Evolutionary conservation across 192 early-diverging fungal species (phyloP).

Genomic region (Backusella sp.): DNA sequence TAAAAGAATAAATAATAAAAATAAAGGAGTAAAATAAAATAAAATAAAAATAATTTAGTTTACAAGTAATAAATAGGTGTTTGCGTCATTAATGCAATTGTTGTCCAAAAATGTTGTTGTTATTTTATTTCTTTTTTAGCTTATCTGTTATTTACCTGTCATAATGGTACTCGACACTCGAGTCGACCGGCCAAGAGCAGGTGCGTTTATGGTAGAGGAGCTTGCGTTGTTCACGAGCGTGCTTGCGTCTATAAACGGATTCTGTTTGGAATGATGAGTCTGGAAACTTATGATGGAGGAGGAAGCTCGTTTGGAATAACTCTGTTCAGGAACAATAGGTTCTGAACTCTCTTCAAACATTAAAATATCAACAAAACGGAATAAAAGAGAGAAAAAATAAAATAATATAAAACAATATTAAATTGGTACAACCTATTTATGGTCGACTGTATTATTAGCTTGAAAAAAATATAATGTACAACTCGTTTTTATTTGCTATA

Average conservation of each 20-base stretch:
- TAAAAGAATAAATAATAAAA: background rate
- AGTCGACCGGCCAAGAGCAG: background rate
- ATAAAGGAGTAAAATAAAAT: background rate
- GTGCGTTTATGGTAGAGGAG: background rate
- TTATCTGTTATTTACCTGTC: background rate
- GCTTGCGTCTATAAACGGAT: background rate
- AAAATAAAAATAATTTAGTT: background rate
- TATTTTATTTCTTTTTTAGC: background rate
- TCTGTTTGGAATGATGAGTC: constrained; percentile 2
- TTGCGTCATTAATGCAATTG: constrained; percentile 14
- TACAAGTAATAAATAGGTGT: background rate
- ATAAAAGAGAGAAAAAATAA: background rate
- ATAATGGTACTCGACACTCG: background rate
- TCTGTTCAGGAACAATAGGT: constrained; percentile 3
- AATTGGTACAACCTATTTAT: background rate
- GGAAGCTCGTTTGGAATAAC: background rate
- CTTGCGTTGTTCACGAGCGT: constrained; percentile 5
- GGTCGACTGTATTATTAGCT: background rate
- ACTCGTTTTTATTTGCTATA: constrained; percentile 4
- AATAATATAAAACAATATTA: background rate
- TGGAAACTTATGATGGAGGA: constrained; percentile 1
- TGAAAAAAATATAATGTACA: background rate
- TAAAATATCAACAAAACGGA: background rate
- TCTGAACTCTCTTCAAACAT: constrained; percentile 12
- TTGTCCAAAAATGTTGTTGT: background rate